phyloP scores from a whole-genome alignment of 257 asterid genomes.

The Nicotiana paniculata region DNA sequence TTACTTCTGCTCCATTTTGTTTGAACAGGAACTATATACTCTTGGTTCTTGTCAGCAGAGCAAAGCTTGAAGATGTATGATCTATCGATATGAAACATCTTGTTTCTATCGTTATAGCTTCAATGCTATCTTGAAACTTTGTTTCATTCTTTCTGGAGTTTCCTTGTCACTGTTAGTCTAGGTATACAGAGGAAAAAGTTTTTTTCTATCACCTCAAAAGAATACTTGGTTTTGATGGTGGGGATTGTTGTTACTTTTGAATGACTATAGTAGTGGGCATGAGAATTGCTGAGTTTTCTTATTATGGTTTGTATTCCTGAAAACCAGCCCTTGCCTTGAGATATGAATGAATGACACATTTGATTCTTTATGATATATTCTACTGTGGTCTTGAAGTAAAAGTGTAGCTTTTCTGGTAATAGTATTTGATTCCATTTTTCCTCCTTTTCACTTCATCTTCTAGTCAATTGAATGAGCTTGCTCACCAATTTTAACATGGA shows the following conservation, averaged over 20 bases:
- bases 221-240: neutral
- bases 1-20: neutral
- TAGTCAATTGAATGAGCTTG: neutral
- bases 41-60: conserved; percentile 9
- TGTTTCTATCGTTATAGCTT: neutral
- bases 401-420: neutral
- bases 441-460: neutral
- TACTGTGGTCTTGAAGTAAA: neutral
- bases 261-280: conserved; percentile 5
- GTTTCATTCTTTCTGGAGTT: conserved; percentile 1
- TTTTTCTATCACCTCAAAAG: neutral
- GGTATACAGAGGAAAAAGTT: neutral
- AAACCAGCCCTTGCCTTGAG: conserved; percentile 14
- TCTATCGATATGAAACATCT: neutral
- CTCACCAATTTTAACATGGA: neutral
- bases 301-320: neutral
- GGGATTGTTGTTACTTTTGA: neutral
- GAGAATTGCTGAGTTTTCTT: conserved; percentile 9
- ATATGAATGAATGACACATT: neutral
- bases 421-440: neutral
- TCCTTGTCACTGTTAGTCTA: neutral
- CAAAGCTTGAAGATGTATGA: conserved; percentile 6
- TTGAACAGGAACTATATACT: conserved; percentile 2
- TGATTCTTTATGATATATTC: neutral
- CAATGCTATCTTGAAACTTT: neutral